These are phyloP conservation scores for Pontederia crassipes DNA, from an alignment of 176 grass and related monocot genomes.

Conservation along the genomic window DNA sequence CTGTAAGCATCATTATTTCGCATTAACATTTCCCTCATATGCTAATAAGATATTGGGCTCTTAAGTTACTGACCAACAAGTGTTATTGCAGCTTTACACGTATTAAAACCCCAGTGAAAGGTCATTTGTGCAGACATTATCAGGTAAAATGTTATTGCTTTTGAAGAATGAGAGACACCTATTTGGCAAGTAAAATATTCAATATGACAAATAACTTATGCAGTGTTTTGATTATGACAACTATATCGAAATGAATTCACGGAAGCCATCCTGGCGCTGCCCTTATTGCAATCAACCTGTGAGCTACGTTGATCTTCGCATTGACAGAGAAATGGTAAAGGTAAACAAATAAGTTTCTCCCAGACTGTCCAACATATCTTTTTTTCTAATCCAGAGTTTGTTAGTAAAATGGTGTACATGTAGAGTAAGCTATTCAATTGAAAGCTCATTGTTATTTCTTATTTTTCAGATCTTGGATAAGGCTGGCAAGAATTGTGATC, in stretches of 20 bases:
- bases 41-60: too few species aligned
- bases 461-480: slow-evolving; percentile 58
- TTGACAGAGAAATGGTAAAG: slow-evolving; percentile 78
- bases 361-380: background rate
- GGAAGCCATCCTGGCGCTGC: slow-evolving; percentile 87
- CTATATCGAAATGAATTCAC: slow-evolving; percentile 81
- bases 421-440: too few species aligned
- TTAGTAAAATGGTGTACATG: too few species aligned
- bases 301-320: slow-evolving; percentile 50
- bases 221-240: slow-evolving; percentile 99
- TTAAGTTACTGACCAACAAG: too few species aligned
- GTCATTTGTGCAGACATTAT: slow-evolving; percentile 75
- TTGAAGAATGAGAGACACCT: slow-evolving; percentile 1
- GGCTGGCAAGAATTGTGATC: slow-evolving; percentile 32
- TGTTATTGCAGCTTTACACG: slow-evolving; percentile 50
- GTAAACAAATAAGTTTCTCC: slow-evolving; percentile 29
- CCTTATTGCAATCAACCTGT: slow-evolving; percentile 65
- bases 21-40: too few species aligned
- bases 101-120: slow-evolving; percentile 80
- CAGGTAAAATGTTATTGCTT: slow-evolving; percentile 44
- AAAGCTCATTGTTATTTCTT: slow-evolving; percentile 2
- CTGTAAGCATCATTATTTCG: too few species aligned
- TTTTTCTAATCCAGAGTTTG: too few species aligned
- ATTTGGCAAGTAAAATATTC: too few species aligned
- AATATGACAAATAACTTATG: background rate